Evolutionary conservation across 768 basidiomycete genomes (phyloP), one percentile per base, ranked within the genome.

Genomic region (Termitomyces sp.): DNA sequence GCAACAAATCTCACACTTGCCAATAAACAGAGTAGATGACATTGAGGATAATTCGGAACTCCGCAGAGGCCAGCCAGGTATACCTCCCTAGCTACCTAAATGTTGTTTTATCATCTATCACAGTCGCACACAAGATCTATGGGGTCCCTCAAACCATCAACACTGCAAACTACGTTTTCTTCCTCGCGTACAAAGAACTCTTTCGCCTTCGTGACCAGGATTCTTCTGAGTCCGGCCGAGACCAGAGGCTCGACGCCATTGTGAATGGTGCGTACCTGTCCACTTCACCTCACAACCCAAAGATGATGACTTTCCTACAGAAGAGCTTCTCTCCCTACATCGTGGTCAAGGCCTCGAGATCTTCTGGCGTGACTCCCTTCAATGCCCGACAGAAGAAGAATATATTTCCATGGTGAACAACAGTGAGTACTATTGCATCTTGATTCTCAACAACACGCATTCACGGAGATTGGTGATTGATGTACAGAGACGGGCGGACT

Each of bases 91-190:
- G 39, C 16, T 8, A 44, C 19, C 56, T 27, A 41, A 25, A 23
- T 4, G 21, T 4, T 46, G 46, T 19, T 32, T 42, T 3, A 35
- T 45, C 46, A 25, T 19, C 28, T 32, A 32, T 27, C 27, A 1
- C 59, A 87, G 95, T 95, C 23, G 84, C 92, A 0, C 95, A 99
- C 74, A 92, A 91, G 74, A 96, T 99, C 62, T 99, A 96, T 64
- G 96, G 96, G 1, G 74, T 97, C 3, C 93, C 96, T 0, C 96
- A 98, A 67, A 97, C 96, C 0, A 94, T 99, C 73, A 99, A 99
- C 68, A 86, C 89, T 0, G 96, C 96, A 0, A 98, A 97, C 67
- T 98, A 98, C 61, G 93, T 94, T 28, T 98, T 96, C 67, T 99
- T 98, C 66, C 81, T 93, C 42, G 96, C 95, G 0, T 94, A 88